phyloP scores from a whole-genome alignment of 139 green algal species.

The Gonium pectorale region DNA sequence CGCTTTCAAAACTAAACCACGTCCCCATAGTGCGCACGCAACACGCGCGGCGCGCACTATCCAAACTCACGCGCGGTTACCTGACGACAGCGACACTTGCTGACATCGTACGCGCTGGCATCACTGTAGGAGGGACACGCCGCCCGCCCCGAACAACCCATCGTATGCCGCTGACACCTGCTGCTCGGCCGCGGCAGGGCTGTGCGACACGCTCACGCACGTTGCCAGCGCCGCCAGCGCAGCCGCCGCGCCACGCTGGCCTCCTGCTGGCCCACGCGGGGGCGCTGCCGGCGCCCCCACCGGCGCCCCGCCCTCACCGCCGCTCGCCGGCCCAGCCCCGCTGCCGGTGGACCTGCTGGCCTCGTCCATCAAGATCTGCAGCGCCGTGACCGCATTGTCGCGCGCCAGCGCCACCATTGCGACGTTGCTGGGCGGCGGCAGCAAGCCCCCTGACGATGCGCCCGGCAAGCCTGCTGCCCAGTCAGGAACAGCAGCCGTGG shows the following conservation, averaged over 20 bases:
- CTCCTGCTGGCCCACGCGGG: background rate
- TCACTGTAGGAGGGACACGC: constrained; percentile 12
- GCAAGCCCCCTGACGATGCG: background rate
- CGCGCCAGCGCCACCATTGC: constrained; percentile 16
- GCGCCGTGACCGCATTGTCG: constrained; percentile 32
- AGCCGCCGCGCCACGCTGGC: background rate
- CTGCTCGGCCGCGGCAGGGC: constrained; percentile 31
- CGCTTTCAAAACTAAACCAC: too few relatives aligned
- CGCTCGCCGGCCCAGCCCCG: too few relatives aligned
- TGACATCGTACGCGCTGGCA: too few relatives aligned
- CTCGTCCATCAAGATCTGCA: constrained; percentile 37
- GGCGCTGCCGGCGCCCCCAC: background rate
- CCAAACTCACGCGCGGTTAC: too few relatives aligned
- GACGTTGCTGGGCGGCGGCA: background rate
- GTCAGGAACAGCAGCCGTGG: background rate
- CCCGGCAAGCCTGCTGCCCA: background rate
- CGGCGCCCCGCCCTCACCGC: background rate
- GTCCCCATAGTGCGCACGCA: too few relatives aligned
- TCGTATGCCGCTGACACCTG: constrained; percentile 16
- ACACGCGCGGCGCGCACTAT: too few relatives aligned
- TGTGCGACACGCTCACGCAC: constrained; percentile 21
- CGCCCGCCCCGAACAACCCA: constrained; percentile 1
- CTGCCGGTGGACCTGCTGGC: background rate
- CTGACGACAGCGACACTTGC: too few relatives aligned
- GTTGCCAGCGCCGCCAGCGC: constrained; percentile 17